Conservation (phyloP, 345 rosid species). For the Eucalyptus caleyi region DNA sequence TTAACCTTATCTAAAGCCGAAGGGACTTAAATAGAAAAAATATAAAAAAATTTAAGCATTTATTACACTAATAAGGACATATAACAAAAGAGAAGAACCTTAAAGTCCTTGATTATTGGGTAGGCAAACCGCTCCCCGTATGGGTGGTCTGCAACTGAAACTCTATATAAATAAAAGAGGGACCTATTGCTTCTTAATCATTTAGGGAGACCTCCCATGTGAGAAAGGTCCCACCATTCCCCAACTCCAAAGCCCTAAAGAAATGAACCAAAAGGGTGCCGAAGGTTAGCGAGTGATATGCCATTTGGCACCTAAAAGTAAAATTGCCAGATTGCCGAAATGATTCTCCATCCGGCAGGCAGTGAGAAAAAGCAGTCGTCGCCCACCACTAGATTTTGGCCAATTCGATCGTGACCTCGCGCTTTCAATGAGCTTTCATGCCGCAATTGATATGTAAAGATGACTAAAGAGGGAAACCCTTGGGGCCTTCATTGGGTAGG, state of each 20-base stretch:
- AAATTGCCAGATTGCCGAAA: not conserved
- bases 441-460: not conserved
- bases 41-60: not conserved
- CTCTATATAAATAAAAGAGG: not conserved
- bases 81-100: not conserved
- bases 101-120: not conserved
- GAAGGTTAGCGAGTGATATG: not conserved
- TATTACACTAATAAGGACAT: not conserved
- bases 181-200: not conserved
- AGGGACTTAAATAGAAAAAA: not conserved
- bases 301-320: not conserved
- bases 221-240: not conserved
- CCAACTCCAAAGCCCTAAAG: not conserved
- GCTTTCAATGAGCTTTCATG: not conserved
- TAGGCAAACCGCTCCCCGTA: not conserved
- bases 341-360: not conserved
- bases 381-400: not conserved
- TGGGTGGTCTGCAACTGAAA: not conserved
- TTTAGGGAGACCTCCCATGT: not conserved
- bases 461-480: not conserved
- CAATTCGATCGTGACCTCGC: not conserved
- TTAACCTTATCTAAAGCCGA: not conserved
- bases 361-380: not conserved
- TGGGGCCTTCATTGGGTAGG: not conserved
- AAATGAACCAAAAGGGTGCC: not conserved